These are phyloP conservation scores for Schizothecium vesticola DNA, from an alignment of 495 filamentous ascomycete species.

Conservation along the genomic window DNA sequence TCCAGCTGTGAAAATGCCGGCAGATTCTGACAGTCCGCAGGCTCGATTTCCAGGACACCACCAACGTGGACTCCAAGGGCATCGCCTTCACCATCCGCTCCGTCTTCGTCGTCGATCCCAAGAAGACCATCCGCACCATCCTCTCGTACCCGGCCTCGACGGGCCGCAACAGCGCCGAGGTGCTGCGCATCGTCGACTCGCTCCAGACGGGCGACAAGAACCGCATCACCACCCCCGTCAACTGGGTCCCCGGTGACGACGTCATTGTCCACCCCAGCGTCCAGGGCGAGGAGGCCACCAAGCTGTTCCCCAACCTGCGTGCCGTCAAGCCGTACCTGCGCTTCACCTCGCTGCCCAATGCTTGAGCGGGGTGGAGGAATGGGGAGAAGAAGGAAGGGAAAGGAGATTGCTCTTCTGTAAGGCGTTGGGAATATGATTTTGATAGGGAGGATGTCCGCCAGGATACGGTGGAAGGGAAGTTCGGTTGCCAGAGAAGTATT, in stretches of 20 bases:
- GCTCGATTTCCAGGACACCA: conserved; percentile 71
- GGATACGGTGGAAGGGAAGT: background rate
- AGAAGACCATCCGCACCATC: conserved; percentile 95
- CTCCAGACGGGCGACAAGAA: conserved; percentile 97
- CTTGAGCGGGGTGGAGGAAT: conserved; percentile 9
- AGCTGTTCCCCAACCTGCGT: conserved; percentile 84
- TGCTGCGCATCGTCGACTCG: conserved; percentile 91
- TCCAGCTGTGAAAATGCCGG: background rate
- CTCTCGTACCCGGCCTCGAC: conserved; percentile 96
- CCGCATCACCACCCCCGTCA: conserved; percentile 87
- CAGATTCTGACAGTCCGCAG: conserved; percentile 32
- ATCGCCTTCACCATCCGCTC: conserved; percentile 98
- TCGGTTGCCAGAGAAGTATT: background rate
- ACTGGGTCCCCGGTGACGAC: conserved; percentile 87
- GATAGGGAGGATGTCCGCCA: background rate
- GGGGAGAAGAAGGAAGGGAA: background rate
- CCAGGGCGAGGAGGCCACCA: conserved; percentile 80
- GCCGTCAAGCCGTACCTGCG: conserved; percentile 91
- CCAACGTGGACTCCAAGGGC: conserved; percentile 91
- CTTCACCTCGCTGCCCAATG: conserved; percentile 61
- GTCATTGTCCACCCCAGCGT: conserved; percentile 92
- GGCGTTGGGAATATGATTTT: background rate
- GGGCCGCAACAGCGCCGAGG: conserved; percentile 92
- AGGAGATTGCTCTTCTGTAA: background rate
- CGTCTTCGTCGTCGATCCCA: conserved; percentile 98